Evolutionary conservation across 2,329 filamentous ascomycete species (phyloP).

Genomic region (Sporothrix sp.): DNA sequence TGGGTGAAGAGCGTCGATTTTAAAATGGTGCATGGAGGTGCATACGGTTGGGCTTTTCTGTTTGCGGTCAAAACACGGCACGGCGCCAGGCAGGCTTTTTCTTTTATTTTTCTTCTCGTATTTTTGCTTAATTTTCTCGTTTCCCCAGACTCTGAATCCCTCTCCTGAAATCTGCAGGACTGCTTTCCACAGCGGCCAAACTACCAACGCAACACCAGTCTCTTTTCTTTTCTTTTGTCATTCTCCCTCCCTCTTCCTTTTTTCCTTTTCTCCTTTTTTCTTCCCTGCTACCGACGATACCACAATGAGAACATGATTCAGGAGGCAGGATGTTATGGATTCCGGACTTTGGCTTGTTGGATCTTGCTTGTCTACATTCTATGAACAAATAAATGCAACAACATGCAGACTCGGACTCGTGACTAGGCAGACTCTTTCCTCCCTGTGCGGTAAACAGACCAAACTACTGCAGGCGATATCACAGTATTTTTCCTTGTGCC

Average conservation of each 20-base stretch:
- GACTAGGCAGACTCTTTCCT: too few relatives aligned
- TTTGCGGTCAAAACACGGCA: not conserved
- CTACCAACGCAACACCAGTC: not conserved
- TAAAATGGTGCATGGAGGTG: not conserved
- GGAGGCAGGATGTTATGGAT: not conserved
- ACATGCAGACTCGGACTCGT: not conserved
- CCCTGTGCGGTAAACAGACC: too few relatives aligned
- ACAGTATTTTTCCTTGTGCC: not conserved
- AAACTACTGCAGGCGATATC: constrained; percentile 1
- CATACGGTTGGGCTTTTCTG: not conserved
- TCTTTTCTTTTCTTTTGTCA: constrained; percentile 2
- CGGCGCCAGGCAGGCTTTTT: not conserved
- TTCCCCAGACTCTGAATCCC: not conserved
- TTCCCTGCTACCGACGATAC: constrained; percentile 1
- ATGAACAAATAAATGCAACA: not conserved
- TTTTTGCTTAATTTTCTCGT: not conserved
- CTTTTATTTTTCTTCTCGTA: not conserved
- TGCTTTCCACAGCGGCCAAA: not conserved
- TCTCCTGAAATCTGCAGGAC: constrained; percentile 2
- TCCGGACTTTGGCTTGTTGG: not conserved
- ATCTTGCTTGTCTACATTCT: not conserved
- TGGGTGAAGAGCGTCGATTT: not conserved
- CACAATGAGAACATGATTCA: constrained; percentile 4
- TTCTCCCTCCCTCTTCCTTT: not conserved
- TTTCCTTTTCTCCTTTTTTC: not conserved